A percentile compares a stretch with the other conserved stretches of the same genome.
Conservation (phyloP, 805 yeast genomes). For the Nakazawaea populi region DNA sequence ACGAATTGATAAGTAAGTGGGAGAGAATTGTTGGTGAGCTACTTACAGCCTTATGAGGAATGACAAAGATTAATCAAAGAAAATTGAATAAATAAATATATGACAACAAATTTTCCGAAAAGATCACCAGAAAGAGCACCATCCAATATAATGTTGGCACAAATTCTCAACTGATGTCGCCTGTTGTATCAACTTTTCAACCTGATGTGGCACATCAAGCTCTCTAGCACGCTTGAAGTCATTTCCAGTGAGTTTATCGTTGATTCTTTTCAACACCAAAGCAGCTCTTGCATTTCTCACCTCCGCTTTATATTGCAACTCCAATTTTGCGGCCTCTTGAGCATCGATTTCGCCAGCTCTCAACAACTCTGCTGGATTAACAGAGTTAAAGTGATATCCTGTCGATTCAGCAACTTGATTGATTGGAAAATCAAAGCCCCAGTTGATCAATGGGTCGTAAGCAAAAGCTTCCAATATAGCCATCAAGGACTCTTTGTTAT, state of each 20-base stretch:
- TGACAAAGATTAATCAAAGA: background rate
- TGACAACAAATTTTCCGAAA: background rate
- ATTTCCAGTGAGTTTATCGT: constrained; percentile 89
- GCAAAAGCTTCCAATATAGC: constrained; percentile 98
- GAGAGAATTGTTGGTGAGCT: background rate
- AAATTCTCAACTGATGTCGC: constrained; percentile 95
- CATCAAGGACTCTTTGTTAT: constrained; percentile 93
- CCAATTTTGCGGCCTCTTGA: constrained; percentile 67
- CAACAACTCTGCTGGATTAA: constrained; percentile 64
- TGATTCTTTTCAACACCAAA: constrained; percentile 80
- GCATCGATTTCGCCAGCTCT: constrained; percentile 73
- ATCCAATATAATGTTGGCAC: constrained; percentile 95
- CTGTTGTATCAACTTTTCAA: constrained; percentile 88
- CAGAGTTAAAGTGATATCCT: constrained; percentile 60
- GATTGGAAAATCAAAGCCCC: constrained; percentile 96
- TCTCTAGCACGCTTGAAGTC: constrained; percentile 74
- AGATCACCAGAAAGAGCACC: constrained; percentile 96
- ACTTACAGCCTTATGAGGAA: background rate
- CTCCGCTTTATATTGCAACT: constrained; percentile 64
- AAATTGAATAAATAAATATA: too few relatives aligned
- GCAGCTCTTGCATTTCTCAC: constrained; percentile 87
- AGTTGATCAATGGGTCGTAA: constrained; percentile 94
- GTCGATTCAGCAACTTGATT: constrained; percentile 70
- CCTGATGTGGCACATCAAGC: constrained; percentile 81
- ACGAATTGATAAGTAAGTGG: constrained; percentile 24